Conservation (phyloP, 2,329 filamentous ascomycete genomes). For the Monosporascus ibericus region DNA sequence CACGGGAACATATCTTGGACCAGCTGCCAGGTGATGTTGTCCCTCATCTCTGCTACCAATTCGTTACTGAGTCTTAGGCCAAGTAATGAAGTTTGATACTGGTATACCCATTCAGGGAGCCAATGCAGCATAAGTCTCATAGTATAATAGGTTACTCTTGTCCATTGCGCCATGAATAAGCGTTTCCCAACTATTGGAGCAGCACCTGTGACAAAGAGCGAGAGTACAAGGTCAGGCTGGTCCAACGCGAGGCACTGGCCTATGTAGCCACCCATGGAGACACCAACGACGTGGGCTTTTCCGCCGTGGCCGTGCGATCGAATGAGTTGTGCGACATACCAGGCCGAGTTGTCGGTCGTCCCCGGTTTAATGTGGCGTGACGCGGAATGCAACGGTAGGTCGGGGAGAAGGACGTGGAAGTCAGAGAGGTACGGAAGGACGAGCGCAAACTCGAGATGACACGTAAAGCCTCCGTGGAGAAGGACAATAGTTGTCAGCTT, state of each 20-base stretch:
- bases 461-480: slow-evolving; percentile 27
- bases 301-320: slow-evolving; percentile 27
- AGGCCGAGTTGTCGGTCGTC: slow-evolving; percentile 24
- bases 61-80: slow-evolving; percentile 18
- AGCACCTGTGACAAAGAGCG: slow-evolving; percentile 29
- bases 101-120: too few species aligned
- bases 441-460: slow-evolving; percentile 27
- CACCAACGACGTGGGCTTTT: slow-evolving; percentile 32
- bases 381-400: slow-evolving; percentile 33
- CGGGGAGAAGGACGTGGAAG: slow-evolving; percentile 33
- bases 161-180: slow-evolving; percentile 15
- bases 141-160: slow-evolving; percentile 20
- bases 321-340: slow-evolving; percentile 30
- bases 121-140: slow-evolving; percentile 18
- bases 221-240: slow-evolving; percentile 28
- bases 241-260: slow-evolving; percentile 25
- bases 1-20: slow-evolving; percentile 18
- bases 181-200: slow-evolving; percentile 11
- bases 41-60: slow-evolving; percentile 27
- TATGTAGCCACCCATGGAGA: slow-evolving; percentile 35
- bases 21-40: slow-evolving; percentile 24
- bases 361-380: slow-evolving; percentile 27
- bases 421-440: slow-evolving; percentile 28
- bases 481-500: slow-evolving; percentile 16
- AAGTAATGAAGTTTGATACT: too few species aligned